These are phyloP conservation scores for Mallotus repandus DNA, from an alignment of 441 rosid species.

Conservation along the genomic window DNA sequence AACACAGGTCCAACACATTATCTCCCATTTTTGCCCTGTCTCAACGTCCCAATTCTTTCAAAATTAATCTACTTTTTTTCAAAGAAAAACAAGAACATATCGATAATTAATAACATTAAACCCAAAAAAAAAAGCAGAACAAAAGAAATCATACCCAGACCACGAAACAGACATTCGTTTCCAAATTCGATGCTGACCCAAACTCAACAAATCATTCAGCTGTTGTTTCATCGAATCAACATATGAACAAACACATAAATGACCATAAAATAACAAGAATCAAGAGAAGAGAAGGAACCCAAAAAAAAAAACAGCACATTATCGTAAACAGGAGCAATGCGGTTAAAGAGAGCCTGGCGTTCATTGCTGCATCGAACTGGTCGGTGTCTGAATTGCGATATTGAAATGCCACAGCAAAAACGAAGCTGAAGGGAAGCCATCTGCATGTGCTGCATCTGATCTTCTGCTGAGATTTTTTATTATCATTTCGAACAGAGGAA, in stretches of 20 bases:
- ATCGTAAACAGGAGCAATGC: slow-evolving; percentile 85
- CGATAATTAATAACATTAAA: no score
- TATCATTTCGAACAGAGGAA: not conserved
- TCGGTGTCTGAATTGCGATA: slow-evolving; percentile 8
- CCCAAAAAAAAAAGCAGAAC: not conserved
- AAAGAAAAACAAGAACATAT: not conserved
- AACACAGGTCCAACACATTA: slow-evolving; percentile 74
- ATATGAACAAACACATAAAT: not conserved
- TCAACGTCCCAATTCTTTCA: not conserved
- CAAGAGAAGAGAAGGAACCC: not conserved
- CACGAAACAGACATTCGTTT: slow-evolving; percentile 87
- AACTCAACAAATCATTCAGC: slow-evolving; percentile 79
- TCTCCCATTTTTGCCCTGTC: slow-evolving; percentile 40
- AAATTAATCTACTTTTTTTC: not conserved
- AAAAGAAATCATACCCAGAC: slow-evolving; percentile 47
- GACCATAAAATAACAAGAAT: not conserved
- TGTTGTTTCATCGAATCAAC: slow-evolving; percentile 17
- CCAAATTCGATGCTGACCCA: slow-evolving; percentile 92
- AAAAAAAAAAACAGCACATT: slow-evolving; percentile 31
- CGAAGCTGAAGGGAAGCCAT: slow-evolving; percentile 41
- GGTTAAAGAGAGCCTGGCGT: slow-evolving; percentile 67
- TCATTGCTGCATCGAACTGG: slow-evolving; percentile 41
- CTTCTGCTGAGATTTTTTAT: not conserved
- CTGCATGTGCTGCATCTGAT: not conserved
- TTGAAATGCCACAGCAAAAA: slow-evolving; percentile 11